These are phyloP conservation scores for Zanthoxylum bungeanum DNA, from an alignment of 345 rosid species.

Conservation along the genomic window DNA sequence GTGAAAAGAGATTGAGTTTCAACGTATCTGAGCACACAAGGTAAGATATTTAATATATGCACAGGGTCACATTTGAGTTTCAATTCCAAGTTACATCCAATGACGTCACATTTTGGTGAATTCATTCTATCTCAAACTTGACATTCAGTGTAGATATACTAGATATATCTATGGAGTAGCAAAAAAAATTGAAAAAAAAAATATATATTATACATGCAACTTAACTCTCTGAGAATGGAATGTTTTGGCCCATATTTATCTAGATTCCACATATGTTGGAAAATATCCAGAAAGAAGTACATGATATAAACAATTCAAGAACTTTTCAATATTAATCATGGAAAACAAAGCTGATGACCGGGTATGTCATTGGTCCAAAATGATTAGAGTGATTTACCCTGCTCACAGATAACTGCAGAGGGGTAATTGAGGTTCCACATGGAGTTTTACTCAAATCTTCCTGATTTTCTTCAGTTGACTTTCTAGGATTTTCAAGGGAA, in stretches of 20 bases:
- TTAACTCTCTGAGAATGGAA: neutral
- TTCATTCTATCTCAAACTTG: neutral
- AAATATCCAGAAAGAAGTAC: neutral
- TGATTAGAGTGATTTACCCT: neutral
- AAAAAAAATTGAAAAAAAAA: neutral
- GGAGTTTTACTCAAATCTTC: constrained; percentile 34
- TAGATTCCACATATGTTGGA: neutral
- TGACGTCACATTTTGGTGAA: neutral
- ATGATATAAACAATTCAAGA: neutral
- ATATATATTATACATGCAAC: neutral
- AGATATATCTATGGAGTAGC: neutral
- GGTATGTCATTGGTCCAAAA: neutral
- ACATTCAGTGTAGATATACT: neutral
- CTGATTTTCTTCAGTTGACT: constrained; percentile 28
- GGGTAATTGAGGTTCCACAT: constrained; percentile 41
- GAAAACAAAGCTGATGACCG: neutral
- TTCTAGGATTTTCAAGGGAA: constrained; percentile 33
- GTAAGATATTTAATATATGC: neutral
- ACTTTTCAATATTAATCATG: neutral
- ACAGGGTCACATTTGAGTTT: too few relatives aligned
- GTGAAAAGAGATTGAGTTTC: neutral
- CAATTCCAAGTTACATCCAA: neutral
- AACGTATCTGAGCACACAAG: neutral
- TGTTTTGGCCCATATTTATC: neutral
- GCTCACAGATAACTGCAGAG: constrained; percentile 54